These are phyloP conservation scores for Auxenochlorella pyrenoidosa DNA, from an alignment of 139 green algal species.

Conservation along the genomic window DNA sequence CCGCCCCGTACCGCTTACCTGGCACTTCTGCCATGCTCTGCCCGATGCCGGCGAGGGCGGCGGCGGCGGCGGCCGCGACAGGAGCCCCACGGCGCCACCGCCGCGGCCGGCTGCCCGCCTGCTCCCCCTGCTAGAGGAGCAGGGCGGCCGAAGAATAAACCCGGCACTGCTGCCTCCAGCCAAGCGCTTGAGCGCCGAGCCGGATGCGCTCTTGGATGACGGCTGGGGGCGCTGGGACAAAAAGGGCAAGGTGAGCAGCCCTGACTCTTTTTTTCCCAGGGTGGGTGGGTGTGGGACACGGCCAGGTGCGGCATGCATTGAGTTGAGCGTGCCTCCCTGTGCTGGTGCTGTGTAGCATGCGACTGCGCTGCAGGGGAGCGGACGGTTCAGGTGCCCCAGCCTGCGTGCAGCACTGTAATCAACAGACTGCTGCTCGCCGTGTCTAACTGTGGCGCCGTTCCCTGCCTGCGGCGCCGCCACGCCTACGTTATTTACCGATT, in stretches of 20 bases:
- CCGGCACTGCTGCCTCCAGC: slow-evolving; percentile 49
- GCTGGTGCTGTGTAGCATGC: too few species aligned
- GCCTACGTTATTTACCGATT: too few species aligned
- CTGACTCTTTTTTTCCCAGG: too few species aligned
- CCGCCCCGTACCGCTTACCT: slow-evolving; percentile 93
- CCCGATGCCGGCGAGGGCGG: background rate
- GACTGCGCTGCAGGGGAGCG: too few species aligned
- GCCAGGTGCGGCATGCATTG: too few species aligned
- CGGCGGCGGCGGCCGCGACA: slow-evolving; percentile 1
- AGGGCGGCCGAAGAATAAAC: slow-evolving; percentile 50
- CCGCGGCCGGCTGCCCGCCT: slow-evolving; percentile 33
- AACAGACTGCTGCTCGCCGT: too few species aligned
- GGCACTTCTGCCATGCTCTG: slow-evolving; percentile 81
- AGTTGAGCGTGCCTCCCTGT: too few species aligned
- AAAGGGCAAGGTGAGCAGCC: slow-evolving; percentile 13
- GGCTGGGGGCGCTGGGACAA: slow-evolving; percentile 42
- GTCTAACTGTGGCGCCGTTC: too few species aligned
- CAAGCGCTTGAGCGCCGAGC: background rate
- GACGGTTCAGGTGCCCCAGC: too few species aligned
- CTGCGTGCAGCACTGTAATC: too few species aligned
- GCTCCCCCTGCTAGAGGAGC: slow-evolving; percentile 59
- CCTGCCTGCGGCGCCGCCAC: too few species aligned
- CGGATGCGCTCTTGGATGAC: background rate
- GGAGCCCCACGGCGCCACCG: background rate
- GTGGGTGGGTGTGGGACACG: too few species aligned